Percentiles rank a stretch among this genome's conserved stretches.
phyloP scores from a whole-genome alignment of 805 yeast species.

The Starmerella stigmatis region DNA sequence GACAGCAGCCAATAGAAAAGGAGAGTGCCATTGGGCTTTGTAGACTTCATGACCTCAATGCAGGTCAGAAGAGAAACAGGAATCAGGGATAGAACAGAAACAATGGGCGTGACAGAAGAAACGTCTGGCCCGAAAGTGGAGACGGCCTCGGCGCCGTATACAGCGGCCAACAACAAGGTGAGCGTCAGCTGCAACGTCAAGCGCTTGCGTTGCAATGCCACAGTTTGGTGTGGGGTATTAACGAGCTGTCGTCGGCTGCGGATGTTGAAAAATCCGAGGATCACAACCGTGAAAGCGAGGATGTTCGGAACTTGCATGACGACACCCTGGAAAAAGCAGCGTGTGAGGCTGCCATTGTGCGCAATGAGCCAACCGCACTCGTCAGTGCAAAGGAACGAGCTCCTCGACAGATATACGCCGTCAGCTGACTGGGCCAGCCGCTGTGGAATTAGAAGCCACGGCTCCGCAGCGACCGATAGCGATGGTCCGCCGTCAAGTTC shows the following conservation, averaged over 20 bases:
- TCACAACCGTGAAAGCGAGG: conserved; percentile 28
- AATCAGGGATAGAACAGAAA: conserved; percentile 36
- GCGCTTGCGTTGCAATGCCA: conserved; percentile 23
- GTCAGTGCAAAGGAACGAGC: conserved; percentile 15
- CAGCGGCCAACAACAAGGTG: conserved; percentile 18
- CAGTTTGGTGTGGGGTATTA: conserved; percentile 16
- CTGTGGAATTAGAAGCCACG: conserved; percentile 1
- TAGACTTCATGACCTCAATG: conserved; percentile 58
- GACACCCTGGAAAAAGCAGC: conserved; percentile 35
- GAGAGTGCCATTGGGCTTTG: conserved; percentile 55
- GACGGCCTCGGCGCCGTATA: conserved; percentile 13
- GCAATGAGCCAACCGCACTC: conserved; percentile 16
- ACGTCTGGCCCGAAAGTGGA: conserved; percentile 22
- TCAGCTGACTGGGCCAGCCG: not conserved
- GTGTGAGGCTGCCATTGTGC: conserved; percentile 26
- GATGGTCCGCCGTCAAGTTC: not conserved
- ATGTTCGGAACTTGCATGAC: conserved; percentile 27
- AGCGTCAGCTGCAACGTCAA: conserved; percentile 22
- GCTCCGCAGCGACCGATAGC: conserved; percentile 1
- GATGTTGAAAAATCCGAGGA: conserved; percentile 25
- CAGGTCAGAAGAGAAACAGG: conserved; percentile 53
- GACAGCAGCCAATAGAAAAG: conserved; percentile 67
- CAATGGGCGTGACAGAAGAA: conserved; percentile 32
- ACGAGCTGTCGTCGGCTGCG: conserved; percentile 16
- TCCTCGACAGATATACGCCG: not conserved